Conservation (phyloP, 2,329 filamentous ascomycete species). For the Scedosporium aurantiacum region DNA sequence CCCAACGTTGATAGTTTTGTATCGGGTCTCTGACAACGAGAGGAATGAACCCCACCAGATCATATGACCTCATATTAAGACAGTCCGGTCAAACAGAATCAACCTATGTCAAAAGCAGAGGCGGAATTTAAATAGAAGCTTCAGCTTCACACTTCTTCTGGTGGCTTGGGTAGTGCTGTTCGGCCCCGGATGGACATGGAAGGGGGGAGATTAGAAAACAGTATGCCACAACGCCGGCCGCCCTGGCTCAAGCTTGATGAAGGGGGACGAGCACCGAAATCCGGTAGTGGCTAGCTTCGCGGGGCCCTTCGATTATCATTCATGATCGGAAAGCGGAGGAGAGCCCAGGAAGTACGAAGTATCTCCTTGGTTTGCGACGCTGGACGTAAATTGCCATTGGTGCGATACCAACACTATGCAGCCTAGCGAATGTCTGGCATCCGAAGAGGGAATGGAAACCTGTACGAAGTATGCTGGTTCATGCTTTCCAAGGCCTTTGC, state of each 20-base stretch:
- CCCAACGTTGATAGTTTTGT: too few species aligned
- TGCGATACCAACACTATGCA: too few species aligned
- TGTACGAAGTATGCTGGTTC: not conserved
- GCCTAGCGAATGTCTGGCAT: not conserved
- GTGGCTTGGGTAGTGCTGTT: not conserved
- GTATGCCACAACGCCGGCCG: not conserved
- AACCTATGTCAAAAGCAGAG: too few species aligned
- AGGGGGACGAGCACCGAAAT: not conserved
- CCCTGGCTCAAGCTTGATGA: not conserved
- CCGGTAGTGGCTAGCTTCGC: not conserved
- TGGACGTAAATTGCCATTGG: too few species aligned
- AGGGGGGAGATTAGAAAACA: not conserved
- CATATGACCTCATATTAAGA: too few species aligned
- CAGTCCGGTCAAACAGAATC: too few species aligned
- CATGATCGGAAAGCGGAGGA: too few species aligned
- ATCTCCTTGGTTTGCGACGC: not conserved
- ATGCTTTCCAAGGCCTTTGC: not conserved
- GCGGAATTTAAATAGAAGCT: not conserved
- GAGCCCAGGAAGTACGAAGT: not conserved
- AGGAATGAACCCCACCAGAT: too few species aligned
- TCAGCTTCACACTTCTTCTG: not conserved
- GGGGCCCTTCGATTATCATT: not conserved
- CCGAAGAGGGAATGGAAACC: not conserved
- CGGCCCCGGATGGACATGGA: not conserved
- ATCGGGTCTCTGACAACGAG: too few species aligned